Base-by-base conservation (phyloP, 2,329 filamentous ascomycete species). In the Colletotrichum gloeosporioides region DNA sequence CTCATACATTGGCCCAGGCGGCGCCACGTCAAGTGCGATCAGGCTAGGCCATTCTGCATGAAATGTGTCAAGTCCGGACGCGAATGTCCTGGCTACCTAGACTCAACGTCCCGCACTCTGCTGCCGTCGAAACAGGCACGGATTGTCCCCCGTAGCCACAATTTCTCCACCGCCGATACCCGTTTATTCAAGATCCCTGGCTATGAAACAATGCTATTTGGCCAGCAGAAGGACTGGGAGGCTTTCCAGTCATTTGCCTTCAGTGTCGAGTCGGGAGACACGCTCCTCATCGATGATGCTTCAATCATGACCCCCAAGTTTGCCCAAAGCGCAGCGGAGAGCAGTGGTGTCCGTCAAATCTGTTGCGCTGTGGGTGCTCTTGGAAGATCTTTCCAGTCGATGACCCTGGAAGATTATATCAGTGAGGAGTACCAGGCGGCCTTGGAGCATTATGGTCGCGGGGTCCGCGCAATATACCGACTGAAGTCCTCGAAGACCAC, bases 21-120 rank as follows among this genome's bases (percentile, higher is more conserved):
- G 39, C 84, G 87, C 22, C 87, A 88, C 78, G 80, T 85, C 44
- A 88, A 88, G 79, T 88, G 86, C 77, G 87, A 88, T 71, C 85
- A 88, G 75, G 80, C 81, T 7, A 83, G 82, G 8, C 87, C 87
- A 4, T 79, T 79, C 32, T 88, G 87, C 77, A 79, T 79, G 4
- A 83, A 82, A 53, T 88, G 87, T 73, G 49, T 65, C 39, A 65
- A 68, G 32, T 34, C 72, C 13, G 63, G 65, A 31, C 72, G 64
- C n/a, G 9, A 34, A 6, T 77, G 76, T 55, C 59, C 65, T 16
- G 69, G 72, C 16, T 75, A 71, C 29, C 53, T 71, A 16, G 57
- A 73, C 29, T 34, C 63, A 4, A 39, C n/a, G 31, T 29, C 25
- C 15, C 36, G 25, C 8, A 13, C 31, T 15, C 31, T 25, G 22